Base-by-base conservation (phyloP, 2,329 filamentous ascomycete species). In the Trichoderma gracile region DNA sequence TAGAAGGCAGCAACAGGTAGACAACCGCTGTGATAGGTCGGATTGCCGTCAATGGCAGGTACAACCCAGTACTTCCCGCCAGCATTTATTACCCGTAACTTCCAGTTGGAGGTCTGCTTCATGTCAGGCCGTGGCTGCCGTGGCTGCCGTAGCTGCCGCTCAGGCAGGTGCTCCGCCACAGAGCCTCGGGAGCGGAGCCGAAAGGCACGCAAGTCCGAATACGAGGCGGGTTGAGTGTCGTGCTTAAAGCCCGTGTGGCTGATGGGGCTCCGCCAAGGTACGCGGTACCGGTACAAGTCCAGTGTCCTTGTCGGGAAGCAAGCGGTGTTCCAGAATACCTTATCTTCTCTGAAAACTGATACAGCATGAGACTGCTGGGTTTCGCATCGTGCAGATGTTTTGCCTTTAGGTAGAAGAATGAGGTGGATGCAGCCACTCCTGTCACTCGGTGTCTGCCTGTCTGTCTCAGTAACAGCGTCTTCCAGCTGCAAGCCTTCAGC, bases 141-240 rank as follows among this genome's bases (percentile, higher is more conserved):
- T 46, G 30, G 45, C 49, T 63, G 49, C 60, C 60, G 60, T 63
- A 63, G 58, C 58, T 61, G 58, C 58, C 58, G 58, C 58, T 53
- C 58, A 61, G 58, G 49, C 49, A 45, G 43, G 33, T 62, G 49
- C 60, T 63, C 50, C 60, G 60, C 60, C 60, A 63, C 60, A 55
- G 17, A 40, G 17, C 27, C 40, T 62, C 59, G 59, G 59, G 25
- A 62, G 47, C 47, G 47, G 59, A 62, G 59, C 59, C 40, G 60
- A 56, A 33, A 63, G 52, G 50, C 15, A 46, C 57, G 42, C 10
- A 52, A 52, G 55, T 61, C 57, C 60, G 60, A 56, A 63, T 63
- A 56, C 60, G 52, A 56, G 59, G 33, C 42, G 55, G 55, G 55
- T 27, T 30, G 55, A 38, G 27, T 23, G 49, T 30, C 49, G 19